Percentiles rank a stretch among this genome's conserved stretches.
phyloP scores from a whole-genome alignment of 225 moss, liverwort and hornwort genomes.

The Bryoerythrophyllum caledonicum region DNA sequence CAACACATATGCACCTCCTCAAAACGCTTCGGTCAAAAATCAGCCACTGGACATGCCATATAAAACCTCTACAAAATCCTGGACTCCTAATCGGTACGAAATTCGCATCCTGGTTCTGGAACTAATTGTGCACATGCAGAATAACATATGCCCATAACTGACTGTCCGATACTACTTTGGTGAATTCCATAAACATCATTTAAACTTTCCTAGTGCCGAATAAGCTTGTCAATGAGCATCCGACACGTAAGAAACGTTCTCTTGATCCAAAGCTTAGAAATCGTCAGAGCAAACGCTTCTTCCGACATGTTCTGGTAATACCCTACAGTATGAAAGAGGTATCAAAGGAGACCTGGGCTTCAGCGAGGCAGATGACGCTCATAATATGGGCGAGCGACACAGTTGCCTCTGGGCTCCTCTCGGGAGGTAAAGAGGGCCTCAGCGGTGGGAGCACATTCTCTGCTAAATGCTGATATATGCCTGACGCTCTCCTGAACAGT shows the following conservation, averaged over 20 bases:
- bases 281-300: neutral
- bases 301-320: neutral
- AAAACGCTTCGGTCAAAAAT: neutral
- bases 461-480: slow-evolving; percentile 89
- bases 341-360: slow-evolving; percentile 77
- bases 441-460: slow-evolving; percentile 71
- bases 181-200: neutral
- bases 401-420: slow-evolving; percentile 91
- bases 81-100: neutral
- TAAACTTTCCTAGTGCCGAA: neutral
- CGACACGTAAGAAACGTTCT: neutral
- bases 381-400: slow-evolving; percentile 76
- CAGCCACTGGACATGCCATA: neutral
- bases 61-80: neutral
- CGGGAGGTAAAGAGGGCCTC: slow-evolving; percentile 60
- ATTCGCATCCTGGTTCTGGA: neutral
- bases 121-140: neutral
- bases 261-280: neutral
- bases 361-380: slow-evolving; percentile 92
- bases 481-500: slow-evolving; percentile 88
- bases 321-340: neutral
- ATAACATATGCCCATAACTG: neutral
- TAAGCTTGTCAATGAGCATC: neutral
- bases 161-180: neutral
- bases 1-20: neutral